Evolutionary conservation across 2,329 filamentous ascomycete genomes (phyloP).

Genomic region (Fusarium zealandicum): DNA sequence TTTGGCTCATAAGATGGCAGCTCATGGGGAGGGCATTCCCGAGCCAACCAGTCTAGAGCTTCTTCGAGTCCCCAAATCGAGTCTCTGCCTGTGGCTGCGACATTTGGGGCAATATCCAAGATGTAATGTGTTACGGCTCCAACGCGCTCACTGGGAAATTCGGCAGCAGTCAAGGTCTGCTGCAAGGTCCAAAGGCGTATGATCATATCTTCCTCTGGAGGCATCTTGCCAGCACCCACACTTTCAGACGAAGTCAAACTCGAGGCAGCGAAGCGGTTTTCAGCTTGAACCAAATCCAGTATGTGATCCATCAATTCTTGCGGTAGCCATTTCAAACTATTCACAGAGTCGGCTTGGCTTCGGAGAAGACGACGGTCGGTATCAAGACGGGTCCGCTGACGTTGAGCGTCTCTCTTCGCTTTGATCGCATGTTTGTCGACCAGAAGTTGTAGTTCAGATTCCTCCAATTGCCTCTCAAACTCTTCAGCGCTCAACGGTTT

Average conservation of each 20-base stretch:
- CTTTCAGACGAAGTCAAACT: constrained; percentile 55
- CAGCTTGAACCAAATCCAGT: constrained; percentile 73
- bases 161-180: constrained; percentile 71
- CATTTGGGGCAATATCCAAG: constrained; percentile 70
- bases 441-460: constrained; percentile 85
- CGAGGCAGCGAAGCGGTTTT: constrained; percentile 65
- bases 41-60: constrained; percentile 87
- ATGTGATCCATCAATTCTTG: constrained; percentile 80
- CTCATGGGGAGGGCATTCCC: constrained; percentile 73
- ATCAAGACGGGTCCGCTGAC: constrained; percentile 79
- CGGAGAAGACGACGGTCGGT: constrained; percentile 86
- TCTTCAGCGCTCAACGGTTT: constrained; percentile 80
- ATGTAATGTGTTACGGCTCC: constrained; percentile 70
- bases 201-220: constrained; percentile 77
- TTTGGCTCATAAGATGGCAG: constrained; percentile 72
- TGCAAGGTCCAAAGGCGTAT: constrained; percentile 86
- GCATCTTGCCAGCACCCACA: constrained; percentile 58
- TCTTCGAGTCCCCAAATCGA: constrained; percentile 87
- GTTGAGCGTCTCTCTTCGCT: constrained; percentile 77
- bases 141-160: constrained; percentile 71
- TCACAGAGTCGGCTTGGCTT: constrained; percentile 76
- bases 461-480: constrained; percentile 86
- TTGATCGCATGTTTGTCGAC: constrained; percentile 86
- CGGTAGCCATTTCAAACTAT: constrained; percentile 80
- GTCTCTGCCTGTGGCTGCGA: constrained; percentile 65